phyloP scores from a whole-genome alignment of 495 filamentous ascomycete species.

The Gamarada debralockiae region DNA sequence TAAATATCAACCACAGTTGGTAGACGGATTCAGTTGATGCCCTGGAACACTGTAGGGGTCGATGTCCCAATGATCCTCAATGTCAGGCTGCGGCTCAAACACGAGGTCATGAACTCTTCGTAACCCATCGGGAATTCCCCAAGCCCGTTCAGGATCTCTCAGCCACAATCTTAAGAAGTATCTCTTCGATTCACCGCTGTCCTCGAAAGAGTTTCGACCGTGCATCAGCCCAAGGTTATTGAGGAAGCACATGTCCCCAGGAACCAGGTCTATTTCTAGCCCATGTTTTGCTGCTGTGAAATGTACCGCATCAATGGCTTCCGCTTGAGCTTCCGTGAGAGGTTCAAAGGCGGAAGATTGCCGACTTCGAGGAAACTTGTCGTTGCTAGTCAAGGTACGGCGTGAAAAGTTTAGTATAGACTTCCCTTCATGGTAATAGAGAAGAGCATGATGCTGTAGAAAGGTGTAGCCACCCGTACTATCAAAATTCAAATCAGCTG shows the following conservation, averaged over 20 bases:
- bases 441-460: too few relatives aligned
- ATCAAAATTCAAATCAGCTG: conserved; percentile 54
- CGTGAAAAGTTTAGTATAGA: too few relatives aligned
- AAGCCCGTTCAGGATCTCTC: conserved; percentile 51
- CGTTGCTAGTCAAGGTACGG: too few relatives aligned
- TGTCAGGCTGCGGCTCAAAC: too few relatives aligned
- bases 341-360: too few relatives aligned
- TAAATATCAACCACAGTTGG: too few relatives aligned
- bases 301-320: conserved; percentile 62
- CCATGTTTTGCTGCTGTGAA: conserved; percentile 54
- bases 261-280: conserved; percentile 47
- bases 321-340: conserved; percentile 65
- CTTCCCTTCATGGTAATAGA: too few relatives aligned
- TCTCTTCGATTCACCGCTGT: conserved; percentile 42
- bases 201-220: conserved; percentile 41
- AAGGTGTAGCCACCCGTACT: conserved; percentile 37
- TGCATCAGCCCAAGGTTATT: conserved; percentile 55
- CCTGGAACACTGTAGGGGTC: too few relatives aligned
- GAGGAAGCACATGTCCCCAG: conserved; percentile 48
- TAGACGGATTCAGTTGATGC: too few relatives aligned
- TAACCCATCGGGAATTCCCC: conserved; percentile 50
- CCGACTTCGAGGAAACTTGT: too few relatives aligned
- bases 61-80: too few relatives aligned
- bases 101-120: too few relatives aligned
- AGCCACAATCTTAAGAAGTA: conserved; percentile 58